Percentiles rank a stretch among this genome's conserved stretches.
Conservation (phyloP, 805 yeast genomes). For the Barnettozyma pratensis region DNA sequence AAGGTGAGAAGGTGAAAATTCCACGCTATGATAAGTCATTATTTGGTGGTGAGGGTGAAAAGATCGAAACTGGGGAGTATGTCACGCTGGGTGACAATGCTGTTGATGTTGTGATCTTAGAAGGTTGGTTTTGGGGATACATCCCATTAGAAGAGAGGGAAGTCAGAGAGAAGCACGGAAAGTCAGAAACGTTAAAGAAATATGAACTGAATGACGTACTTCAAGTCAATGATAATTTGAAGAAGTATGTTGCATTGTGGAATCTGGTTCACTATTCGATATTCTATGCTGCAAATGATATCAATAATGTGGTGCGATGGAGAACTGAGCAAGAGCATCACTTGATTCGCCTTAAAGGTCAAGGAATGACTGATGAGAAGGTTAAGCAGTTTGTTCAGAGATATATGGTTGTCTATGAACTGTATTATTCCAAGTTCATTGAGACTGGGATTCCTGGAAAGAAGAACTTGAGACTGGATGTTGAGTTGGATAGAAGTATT, state of each 20-base stretch:
- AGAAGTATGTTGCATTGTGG: constrained; percentile 52
- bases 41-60: constrained; percentile 73
- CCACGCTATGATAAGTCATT: constrained; percentile 81
- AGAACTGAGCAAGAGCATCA: constrained; percentile 63
- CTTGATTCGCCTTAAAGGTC: constrained; percentile 46
- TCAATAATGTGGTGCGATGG: constrained; percentile 72
- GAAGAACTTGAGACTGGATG: constrained; percentile 15
- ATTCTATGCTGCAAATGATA: constrained; percentile 52
- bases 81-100: constrained; percentile 16
- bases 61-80: not conserved
- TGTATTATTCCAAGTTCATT: constrained; percentile 51
- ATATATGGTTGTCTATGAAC: constrained; percentile 79
- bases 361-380: constrained; percentile 75
- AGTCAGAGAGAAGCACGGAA: constrained; percentile 9
- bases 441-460: constrained; percentile 24
- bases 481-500: constrained; percentile 16
- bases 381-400: constrained; percentile 70
- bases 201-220: constrained; percentile 27
- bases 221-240: constrained; percentile 48
- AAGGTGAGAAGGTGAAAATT: constrained; percentile 29
- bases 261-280: constrained; percentile 52
- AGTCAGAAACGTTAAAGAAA: constrained; percentile 22
- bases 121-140: constrained; percentile 95
- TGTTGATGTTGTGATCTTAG: constrained; percentile 67
- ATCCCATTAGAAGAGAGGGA: constrained; percentile 32